Evolutionary conservation across 352 stramenopile species (phyloP).

Genomic region (Pythium rishiriense): DNA sequence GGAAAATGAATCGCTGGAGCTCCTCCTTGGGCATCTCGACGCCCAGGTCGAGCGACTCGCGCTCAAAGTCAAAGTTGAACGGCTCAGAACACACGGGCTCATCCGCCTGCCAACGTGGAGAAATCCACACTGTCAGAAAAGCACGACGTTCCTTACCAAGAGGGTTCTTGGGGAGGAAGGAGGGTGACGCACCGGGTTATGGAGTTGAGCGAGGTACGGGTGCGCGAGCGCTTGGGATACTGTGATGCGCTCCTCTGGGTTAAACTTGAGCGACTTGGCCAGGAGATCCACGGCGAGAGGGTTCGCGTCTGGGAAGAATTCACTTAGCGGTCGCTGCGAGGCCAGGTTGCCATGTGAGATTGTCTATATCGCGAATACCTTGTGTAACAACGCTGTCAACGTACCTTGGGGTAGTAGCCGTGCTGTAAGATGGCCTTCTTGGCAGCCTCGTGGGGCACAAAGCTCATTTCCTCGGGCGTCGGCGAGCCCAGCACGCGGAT

Average conservation of each 20-base stretch:
- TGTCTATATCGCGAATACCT: too few relatives aligned
- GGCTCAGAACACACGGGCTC: conserved; percentile 79
- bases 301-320: conserved; percentile 88
- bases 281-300: conserved; percentile 86
- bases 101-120: conserved; percentile 49
- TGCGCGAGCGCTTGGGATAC: conserved; percentile 90
- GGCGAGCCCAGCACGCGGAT: conserved; percentile 93
- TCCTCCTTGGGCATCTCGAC: conserved; percentile 87
- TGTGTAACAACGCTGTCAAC: too few relatives aligned
- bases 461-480: conserved; percentile 94
- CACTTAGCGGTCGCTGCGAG: conserved; percentile 67
- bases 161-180: too few relatives aligned
- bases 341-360: too few relatives aligned
- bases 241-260: conserved; percentile 92
- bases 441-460: conserved; percentile 94
- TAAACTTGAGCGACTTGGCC: conserved; percentile 91
- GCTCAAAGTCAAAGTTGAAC: conserved; percentile 89
- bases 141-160: neutral
- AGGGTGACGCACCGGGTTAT: conserved; percentile 85
- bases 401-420: conserved; percentile 81
- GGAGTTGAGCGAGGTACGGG: conserved; percentile 88
- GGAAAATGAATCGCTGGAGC: conserved; percentile 80
- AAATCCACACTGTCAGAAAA: neutral
- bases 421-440: conserved; percentile 84
- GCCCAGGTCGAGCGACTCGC: conserved; percentile 74